phyloP scores from a whole-genome alignment of 164 flowering plant species.

The Cinnamomum micranthum region DNA sequence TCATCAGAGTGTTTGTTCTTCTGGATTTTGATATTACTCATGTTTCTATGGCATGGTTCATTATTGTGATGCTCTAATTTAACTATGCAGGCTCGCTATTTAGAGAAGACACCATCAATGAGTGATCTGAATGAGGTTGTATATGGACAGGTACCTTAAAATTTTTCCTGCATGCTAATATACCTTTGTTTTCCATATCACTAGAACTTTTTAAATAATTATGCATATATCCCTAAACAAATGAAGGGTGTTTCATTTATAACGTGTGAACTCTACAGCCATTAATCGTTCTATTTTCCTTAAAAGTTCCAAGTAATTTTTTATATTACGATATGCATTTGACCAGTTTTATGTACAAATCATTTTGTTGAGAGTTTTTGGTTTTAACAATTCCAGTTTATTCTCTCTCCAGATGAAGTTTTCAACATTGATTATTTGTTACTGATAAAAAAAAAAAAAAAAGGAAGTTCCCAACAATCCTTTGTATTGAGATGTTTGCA shows the following conservation, averaged over 20 bases:
- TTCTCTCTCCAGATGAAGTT: background rate
- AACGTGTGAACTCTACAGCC: too few species aligned
- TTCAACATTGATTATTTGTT: background rate
- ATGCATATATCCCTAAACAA: too few species aligned
- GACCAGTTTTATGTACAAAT: too few species aligned
- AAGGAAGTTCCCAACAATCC: background rate
- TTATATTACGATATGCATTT: too few species aligned
- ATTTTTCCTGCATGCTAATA: too few species aligned
- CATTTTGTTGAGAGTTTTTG: background rate
- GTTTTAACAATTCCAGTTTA: background rate
- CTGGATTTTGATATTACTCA: background rate
- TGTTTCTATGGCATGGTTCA: too few species aligned
- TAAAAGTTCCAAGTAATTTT: too few species aligned
- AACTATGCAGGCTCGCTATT: constrained; percentile 52
- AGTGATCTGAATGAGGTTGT: constrained; percentile 86
- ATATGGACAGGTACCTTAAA: constrained; percentile 76
- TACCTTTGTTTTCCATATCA: too few species aligned
- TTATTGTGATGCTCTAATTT: background rate
- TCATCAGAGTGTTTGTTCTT: background rate
- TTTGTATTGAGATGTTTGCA: background rate
- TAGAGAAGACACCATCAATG: constrained; percentile 88
- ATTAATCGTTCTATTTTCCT: too few species aligned
- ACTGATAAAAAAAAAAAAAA: too few species aligned
- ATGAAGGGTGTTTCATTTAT: too few species aligned
- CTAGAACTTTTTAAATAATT: too few species aligned